A percentile compares a stretch with the other conserved stretches of the same genome.
Evolutionary conservation across 2,329 filamentous ascomycete species (phyloP).

Genomic region (Chrysosporium keratinophilum): DNA sequence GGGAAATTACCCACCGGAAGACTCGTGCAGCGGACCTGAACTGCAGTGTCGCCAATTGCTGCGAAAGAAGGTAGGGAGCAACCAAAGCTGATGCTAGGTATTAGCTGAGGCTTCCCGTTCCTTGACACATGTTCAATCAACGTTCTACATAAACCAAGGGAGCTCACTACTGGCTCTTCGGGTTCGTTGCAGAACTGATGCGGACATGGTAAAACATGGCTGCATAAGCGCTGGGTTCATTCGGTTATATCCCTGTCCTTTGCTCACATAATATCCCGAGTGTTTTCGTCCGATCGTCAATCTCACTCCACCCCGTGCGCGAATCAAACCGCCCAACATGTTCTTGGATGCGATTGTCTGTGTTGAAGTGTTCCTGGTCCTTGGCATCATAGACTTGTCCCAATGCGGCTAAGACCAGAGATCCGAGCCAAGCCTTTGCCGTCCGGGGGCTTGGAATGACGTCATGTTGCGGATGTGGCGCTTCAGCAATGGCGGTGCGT

Average conservation of each 20-base stretch:
- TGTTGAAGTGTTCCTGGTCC: not conserved
- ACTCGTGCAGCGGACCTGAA: too few species aligned
- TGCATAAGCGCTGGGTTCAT: slow-evolving; percentile 2
- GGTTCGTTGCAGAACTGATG: not conserved
- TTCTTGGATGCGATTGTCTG: not conserved
- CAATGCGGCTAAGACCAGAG: not conserved
- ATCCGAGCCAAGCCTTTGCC: not conserved
- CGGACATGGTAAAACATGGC: slow-evolving; percentile 3
- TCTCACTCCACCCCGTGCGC: not conserved
- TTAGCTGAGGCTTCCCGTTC: not conserved
- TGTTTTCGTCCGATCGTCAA: slow-evolving; percentile 9
- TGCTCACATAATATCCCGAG: slow-evolving; percentile 6
- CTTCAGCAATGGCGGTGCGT: slow-evolving; percentile 4
- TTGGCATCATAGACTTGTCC: not conserved
- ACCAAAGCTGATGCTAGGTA: too few species aligned
- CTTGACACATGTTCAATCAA: not conserved
- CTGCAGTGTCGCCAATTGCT: too few species aligned
- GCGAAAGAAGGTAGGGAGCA: too few species aligned
- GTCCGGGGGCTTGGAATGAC: not conserved
- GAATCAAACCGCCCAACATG: not conserved
- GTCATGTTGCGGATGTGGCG: not conserved
- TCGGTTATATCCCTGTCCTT: slow-evolving; percentile 4
- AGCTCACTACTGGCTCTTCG: not conserved
- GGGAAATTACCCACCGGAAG: too few species aligned
- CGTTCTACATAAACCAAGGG: not conserved